phyloP scores from a whole-genome alignment of 768 basidiomycete genomes.

The Tubosaeta sp. region DNA sequence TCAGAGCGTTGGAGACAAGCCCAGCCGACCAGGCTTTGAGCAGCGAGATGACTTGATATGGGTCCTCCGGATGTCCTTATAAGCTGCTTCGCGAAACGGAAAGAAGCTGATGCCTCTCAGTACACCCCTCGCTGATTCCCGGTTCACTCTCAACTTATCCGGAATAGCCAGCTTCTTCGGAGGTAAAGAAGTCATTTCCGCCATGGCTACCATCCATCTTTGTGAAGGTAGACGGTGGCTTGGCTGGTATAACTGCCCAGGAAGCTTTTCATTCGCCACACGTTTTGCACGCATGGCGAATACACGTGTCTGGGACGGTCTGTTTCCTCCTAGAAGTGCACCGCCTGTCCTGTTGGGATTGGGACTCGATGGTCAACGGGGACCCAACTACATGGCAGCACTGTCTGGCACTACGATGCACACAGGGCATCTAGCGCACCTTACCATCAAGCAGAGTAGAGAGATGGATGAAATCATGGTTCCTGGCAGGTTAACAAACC shows the following conservation, averaged over 20 bases:
- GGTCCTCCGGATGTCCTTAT: neutral
- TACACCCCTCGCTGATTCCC: conserved; percentile 9
- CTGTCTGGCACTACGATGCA: conserved; percentile 20
- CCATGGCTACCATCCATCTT: conserved; percentile 33
- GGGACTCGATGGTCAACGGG: conserved; percentile 26
- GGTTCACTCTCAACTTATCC: conserved; percentile 23
- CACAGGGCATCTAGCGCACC: conserved; percentile 23
- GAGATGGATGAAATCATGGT: conserved; percentile 7
- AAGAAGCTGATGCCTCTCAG: conserved; percentile 12
- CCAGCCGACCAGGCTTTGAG: neutral
- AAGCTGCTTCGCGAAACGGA: neutral
- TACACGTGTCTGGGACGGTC: conserved; percentile 23
- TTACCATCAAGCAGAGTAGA: conserved; percentile 13
- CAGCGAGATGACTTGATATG: conserved; percentile 1
- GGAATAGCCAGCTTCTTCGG: conserved; percentile 35
- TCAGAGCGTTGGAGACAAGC: neutral
- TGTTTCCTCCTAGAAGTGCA: conserved; percentile 17
- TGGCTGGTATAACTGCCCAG: conserved; percentile 37
- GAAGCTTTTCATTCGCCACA: conserved; percentile 28
- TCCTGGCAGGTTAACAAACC: conserved; percentile 18
- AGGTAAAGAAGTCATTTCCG: conserved; percentile 32
- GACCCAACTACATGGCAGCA: conserved; percentile 26
- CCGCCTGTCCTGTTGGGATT: conserved; percentile 23
- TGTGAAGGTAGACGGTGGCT: conserved; percentile 31
- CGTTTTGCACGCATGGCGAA: conserved; percentile 28